Evolutionary conservation across 305 asterid genomes (phyloP).

Genomic region (Solanum chacoense): DNA sequence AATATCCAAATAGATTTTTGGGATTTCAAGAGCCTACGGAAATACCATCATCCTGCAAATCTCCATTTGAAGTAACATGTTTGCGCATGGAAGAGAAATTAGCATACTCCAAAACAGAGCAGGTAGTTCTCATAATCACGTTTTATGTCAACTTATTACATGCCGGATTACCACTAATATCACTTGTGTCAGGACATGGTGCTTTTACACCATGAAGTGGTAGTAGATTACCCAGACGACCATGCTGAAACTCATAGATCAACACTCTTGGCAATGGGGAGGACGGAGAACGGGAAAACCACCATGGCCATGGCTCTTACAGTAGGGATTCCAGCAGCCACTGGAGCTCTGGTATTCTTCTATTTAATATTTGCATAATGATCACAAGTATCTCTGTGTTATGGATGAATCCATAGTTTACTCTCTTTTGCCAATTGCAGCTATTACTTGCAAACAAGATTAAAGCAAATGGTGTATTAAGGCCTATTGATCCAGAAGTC

Average conservation of each 20-base stretch:
- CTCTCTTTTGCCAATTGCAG: conserved; percentile 28
- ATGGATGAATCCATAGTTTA: neutral
- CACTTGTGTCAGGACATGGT: conserved; percentile 65
- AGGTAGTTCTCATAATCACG: conserved; percentile 27
- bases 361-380: neutral
- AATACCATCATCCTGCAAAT: conserved; percentile 47
- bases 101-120: conserved; percentile 54
- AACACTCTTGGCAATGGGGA: conserved; percentile 75
- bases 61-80: conserved; percentile 70
- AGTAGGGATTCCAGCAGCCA: conserved; percentile 92
- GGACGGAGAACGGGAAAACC: conserved; percentile 31
- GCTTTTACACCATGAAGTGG: conserved; percentile 85
- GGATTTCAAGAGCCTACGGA: conserved; percentile 58
- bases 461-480: conserved; percentile 50
- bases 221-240: conserved; percentile 61
- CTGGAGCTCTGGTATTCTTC: conserved; percentile 82
- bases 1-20: conserved; percentile 39
- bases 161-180: neutral
- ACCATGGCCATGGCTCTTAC: conserved; percentile 88
- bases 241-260: conserved; percentile 51
- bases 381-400: neutral
- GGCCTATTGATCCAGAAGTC: conserved; percentile 75
- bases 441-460: conserved; percentile 56
- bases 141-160: neutral
- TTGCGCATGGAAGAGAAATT: conserved; percentile 75